Conservation (phyloP, 345 rosid genomes). For the Trapa bicornis region DNA sequence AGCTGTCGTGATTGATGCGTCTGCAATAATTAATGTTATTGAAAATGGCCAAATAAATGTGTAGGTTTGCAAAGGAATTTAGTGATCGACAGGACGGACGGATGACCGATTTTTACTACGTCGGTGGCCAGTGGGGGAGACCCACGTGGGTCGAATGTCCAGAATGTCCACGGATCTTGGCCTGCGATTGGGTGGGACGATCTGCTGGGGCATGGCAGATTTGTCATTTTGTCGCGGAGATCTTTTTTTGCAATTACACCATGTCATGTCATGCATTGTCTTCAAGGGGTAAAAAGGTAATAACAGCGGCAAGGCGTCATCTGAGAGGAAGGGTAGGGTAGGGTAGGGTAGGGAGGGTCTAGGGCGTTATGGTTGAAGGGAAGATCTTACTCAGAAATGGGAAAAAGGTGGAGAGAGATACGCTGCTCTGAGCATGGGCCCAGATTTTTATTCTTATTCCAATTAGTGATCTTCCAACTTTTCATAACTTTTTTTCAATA, state of each 20-base stretch:
- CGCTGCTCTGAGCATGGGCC: slow-evolving; percentile 4
- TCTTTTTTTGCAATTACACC: neutral
- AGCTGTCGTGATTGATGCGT: too few species aligned
- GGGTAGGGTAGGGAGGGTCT: too few species aligned
- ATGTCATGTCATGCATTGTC: neutral
- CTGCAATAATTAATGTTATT: too few species aligned
- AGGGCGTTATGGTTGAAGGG: neutral
- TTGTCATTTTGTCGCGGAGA: neutral
- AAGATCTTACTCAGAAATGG: slow-evolving; percentile 8
- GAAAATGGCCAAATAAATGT: neutral
- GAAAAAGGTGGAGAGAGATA: neutral
- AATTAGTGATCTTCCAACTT: neutral
- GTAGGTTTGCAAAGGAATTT: neutral
- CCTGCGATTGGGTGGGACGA: neutral
- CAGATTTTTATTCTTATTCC: slow-evolving; percentile 11
- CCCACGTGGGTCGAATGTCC: neutral
- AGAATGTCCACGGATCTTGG: slow-evolving; percentile 1
- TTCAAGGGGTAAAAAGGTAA: neutral
- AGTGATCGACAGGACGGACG: neutral
- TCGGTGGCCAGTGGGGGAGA: neutral
- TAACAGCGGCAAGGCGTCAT: neutral
- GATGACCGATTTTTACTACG: neutral
- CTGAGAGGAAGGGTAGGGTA: neutral
- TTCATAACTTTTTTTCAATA: neutral
- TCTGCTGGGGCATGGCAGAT: neutral